These are phyloP conservation scores for Acanthamoeba polyphaga DNA, from an alignment of 208 protist species.

Conservation along the genomic window DNA sequence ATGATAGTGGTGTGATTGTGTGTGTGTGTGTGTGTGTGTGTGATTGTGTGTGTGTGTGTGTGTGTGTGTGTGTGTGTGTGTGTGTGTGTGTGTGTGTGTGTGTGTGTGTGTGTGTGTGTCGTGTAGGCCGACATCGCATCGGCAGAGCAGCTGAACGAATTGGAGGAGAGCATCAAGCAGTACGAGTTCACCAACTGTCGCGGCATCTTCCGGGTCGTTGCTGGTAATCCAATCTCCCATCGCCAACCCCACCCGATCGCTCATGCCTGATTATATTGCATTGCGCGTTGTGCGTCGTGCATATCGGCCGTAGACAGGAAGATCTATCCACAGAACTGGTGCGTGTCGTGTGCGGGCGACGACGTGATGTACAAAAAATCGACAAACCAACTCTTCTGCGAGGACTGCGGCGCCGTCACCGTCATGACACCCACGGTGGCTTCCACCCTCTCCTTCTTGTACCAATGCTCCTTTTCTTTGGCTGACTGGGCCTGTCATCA, in stretches of 20 bases:
- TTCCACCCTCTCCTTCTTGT: too few relatives aligned
- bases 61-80: too few relatives aligned
- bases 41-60: too few relatives aligned
- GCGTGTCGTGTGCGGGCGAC: conserved; percentile 1
- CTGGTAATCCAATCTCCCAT: neutral
- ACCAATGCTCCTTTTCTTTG: neutral
- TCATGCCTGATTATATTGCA: too few relatives aligned
- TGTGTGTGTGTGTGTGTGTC: neutral
- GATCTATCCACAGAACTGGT: conserved; percentile 67
- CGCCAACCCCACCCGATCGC: neutral
- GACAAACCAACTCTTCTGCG: conserved; percentile 38
- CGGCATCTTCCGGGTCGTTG: conserved; percentile 39
- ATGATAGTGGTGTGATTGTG: too few relatives aligned
- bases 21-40: too few relatives aligned
- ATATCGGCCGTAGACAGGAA: neutral
- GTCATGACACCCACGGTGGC: conserved; percentile 10
- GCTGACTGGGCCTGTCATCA: too few relatives aligned
- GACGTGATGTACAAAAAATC: conserved; percentile 43
- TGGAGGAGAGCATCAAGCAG: conserved; percentile 53
- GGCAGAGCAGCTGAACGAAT: conserved; percentile 47
- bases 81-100: too few relatives aligned
- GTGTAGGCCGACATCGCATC: conserved; percentile 65
- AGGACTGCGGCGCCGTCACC: conserved; percentile 20
- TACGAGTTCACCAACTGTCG: conserved; percentile 43
- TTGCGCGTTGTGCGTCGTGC: neutral